phyloP scores from a whole-genome alignment of 2,329 filamentous ascomycete genomes.

The Exophiala mesophila region DNA sequence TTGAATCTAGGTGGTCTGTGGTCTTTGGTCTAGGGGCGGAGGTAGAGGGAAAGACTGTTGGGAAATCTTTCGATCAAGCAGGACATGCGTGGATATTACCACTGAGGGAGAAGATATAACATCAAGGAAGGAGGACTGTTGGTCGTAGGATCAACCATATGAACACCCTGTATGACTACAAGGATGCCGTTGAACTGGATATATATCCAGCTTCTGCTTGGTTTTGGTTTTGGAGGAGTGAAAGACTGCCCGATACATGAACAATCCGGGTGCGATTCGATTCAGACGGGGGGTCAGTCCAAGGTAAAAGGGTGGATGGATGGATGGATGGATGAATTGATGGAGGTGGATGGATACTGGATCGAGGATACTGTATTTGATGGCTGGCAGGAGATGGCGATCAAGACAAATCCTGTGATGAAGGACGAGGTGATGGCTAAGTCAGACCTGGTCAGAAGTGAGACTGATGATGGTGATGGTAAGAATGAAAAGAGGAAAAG shows the following conservation, averaged over 20 bases:
- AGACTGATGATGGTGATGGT: constrained; percentile 9
- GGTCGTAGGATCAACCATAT: constrained; percentile 70
- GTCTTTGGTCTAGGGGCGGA: constrained; percentile 19
- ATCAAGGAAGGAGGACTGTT: constrained; percentile 27
- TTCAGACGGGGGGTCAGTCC: constrained; percentile 11
- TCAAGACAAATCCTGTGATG: constrained; percentile 7
- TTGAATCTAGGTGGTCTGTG: constrained; percentile 11
- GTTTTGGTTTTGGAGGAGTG: constrained; percentile 90
- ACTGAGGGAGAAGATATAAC: constrained; percentile 24
- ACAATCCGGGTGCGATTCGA: constrained; percentile 50
- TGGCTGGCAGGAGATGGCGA: neutral
- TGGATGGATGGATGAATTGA: neutral
- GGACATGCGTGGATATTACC: constrained; percentile 54
- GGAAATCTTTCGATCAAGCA: constrained; percentile 44
- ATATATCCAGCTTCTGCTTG: constrained; percentile 93
- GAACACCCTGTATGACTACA: constrained; percentile 77
- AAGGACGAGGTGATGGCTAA: constrained; percentile 18
- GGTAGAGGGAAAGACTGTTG: constrained; percentile 37
- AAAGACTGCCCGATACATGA: constrained; percentile 99
- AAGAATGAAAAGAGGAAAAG: constrained; percentile 6
- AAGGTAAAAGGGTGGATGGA: neutral
- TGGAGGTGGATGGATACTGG: neutral
- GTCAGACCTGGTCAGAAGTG: constrained; percentile 2
- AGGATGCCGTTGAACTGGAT: constrained; percentile 92
- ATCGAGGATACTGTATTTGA: no score